phyloP scores from a whole-genome alignment of 2,329 filamentous ascomycete species.

The Aureobasidium pullulans region DNA sequence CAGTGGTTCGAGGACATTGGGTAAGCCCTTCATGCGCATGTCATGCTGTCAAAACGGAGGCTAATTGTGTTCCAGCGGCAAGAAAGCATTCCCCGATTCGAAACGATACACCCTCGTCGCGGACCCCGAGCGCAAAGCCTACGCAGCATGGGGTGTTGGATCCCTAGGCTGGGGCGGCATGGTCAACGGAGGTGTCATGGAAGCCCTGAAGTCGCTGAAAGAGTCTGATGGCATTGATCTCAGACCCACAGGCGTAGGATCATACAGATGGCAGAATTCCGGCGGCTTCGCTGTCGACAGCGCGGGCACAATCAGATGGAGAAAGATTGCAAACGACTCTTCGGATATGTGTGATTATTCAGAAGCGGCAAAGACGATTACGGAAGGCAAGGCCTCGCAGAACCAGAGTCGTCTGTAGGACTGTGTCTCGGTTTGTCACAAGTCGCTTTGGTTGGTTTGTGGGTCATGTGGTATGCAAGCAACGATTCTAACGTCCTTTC shows the following conservation, averaged over 20 bases:
- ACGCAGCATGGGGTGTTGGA: conserved; percentile 60
- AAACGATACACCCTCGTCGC: conserved; percentile 43
- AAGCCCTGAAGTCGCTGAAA: conserved; percentile 15
- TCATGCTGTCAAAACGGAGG: neutral
- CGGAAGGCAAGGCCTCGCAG: neutral
- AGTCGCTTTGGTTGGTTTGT: no score
- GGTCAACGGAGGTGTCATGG: conserved; percentile 32
- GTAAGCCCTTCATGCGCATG: neutral
- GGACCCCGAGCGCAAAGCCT: conserved; percentile 53
- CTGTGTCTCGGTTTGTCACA: no score
- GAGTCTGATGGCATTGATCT: conserved; percentile 17
- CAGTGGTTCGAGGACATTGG: conserved; percentile 42
- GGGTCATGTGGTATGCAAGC: no score
- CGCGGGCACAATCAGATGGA: conserved; percentile 48
- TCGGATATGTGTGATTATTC: conserved; percentile 50
- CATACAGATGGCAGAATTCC: conserved; percentile 57
- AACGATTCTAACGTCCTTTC: no score
- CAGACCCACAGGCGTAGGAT: conserved; percentile 42
- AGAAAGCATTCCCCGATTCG: conserved; percentile 12
- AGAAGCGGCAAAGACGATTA: conserved; percentile 32
- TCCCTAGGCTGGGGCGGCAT: conserved; percentile 56
- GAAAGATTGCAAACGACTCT: conserved; percentile 39
- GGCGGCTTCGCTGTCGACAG: conserved; percentile 57
- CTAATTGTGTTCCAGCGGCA: conserved; percentile 18
- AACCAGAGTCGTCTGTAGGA: neutral